phyloP scores from a whole-genome alignment of 768 basidiomycete genomes.

The Daedaleopsis nitida region DNA sequence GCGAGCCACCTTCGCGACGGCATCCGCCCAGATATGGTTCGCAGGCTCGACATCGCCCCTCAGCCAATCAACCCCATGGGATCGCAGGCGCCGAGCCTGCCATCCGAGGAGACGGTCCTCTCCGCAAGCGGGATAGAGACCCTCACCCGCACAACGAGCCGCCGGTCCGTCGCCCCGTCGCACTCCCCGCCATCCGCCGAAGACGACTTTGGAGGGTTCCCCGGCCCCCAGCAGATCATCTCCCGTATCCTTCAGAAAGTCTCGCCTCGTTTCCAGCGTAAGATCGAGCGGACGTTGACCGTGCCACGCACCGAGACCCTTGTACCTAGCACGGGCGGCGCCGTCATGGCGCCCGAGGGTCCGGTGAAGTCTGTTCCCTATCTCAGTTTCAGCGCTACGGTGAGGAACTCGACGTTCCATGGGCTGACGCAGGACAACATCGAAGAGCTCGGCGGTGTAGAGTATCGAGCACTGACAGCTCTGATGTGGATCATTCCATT shows the following conservation, averaged over 20 bases:
- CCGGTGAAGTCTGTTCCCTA: conserved; percentile 59
- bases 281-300: conserved; percentile 67
- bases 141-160: conserved; percentile 3
- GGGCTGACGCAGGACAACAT: conserved; percentile 73
- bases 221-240: conserved; percentile 29
- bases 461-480: conserved; percentile 81
- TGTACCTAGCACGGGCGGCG: conserved; percentile 14
- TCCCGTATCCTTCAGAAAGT: conserved; percentile 42
- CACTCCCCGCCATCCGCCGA: background rate
- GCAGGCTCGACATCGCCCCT: conserved; percentile 23
- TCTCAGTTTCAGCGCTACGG: conserved; percentile 75
- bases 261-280: conserved; percentile 61
- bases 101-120: background rate
- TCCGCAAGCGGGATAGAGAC: conserved; percentile 3
- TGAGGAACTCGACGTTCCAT: conserved; percentile 74
- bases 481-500: conserved; percentile 75
- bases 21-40: conserved; percentile 25
- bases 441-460: conserved; percentile 90
- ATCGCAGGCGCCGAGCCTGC: background rate
- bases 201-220: conserved; percentile 35
- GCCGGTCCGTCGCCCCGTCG: conserved; percentile 1
- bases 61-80: conserved; percentile 24
- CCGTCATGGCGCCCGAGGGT: background rate
- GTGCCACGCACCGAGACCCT: conserved; percentile 69
- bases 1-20: background rate